Base-by-base conservation (phyloP, 768 basidiomycete species). In the Agaricus sinodeliciosus region DNA sequence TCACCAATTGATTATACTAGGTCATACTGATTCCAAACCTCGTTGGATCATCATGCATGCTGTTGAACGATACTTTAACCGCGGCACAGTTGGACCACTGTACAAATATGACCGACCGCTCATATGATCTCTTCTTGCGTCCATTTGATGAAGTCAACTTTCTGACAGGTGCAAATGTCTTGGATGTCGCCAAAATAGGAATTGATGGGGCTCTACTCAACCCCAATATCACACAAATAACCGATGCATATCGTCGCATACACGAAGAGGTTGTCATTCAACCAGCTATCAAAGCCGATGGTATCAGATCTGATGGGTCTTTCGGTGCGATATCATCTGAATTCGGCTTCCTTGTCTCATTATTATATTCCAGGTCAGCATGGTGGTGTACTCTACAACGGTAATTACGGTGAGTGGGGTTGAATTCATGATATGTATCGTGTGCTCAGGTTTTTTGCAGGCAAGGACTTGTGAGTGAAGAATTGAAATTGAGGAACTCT, bases 141-240 rank as follows among this genome's bases (percentile, higher is more conserved):
- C 65, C 59, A 40, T 64, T 79, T 27, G 71, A 74, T 58, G 72
- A 74, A 25, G 61, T 76, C 1, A 74, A 77, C 13, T 73, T 68
- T 37, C 62, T 84, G 19, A 79, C 80, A 27, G 85, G 85, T 11
- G 84, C 85, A 4, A 86, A 87, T 59, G 72, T 75, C 0, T 66
- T 86, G 45, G 84, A 87, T 61, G 74, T 87, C 35, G 81, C 82
- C 16, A 78, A 75, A 58, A 77, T 84, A 44, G 80, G 81, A 11
- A 78, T 84, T 11, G 79, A 83, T 61, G 69, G 60, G 62, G 77
- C 58, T 36, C 71, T 69, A 51, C 67, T 74, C 51, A 69, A 65
- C 39, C 56, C 48, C 44, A 80, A 84, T 58, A 58, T 58, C 15
- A 69, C 76, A 3, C 62, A 80, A 11, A 60, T 85, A 31, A 64